Base-by-base conservation (phyloP, 2,329 filamentous ascomycete genomes). In the Mariannaea elegans region DNA sequence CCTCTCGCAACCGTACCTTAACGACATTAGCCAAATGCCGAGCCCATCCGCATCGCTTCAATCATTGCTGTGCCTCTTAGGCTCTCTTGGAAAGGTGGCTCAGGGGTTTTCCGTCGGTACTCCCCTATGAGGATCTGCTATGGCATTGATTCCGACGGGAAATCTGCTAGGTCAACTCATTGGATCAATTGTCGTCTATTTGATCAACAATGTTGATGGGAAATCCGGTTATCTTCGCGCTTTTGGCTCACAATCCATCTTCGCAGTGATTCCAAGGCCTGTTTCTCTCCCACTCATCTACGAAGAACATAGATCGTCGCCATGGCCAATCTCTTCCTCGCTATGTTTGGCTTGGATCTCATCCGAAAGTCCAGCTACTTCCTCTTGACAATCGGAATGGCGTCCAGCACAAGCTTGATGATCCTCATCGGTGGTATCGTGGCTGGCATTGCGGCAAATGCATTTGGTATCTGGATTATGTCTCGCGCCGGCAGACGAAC, bases 361-460 rank as follows among this genome's bases (percentile, higher is more conserved):
- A 65, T 83, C 0, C 75, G 77, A 0, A 77, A 75, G 36, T 73
- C 76, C 0, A 80, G 76, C 21, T 79, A 82, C 32, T 76, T 76
- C 19, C 32, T 76, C 3, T 67, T 71, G n/a, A 69, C 68, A 0
- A 62, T 76, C 13, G 75, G 75, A 0, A 70, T 77, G 65, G 55
- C 54, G 1, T 67, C 73, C 1, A 62, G 60, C 2, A 44, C 65
- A 1, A 76, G 74, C 8, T 68, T 84, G 4, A 68, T 84, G n/a
- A 75, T 84, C 39, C 71, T 82, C 9, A 78, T 82, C 18, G 59
- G 79, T 0, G 81, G 81, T 1, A 77, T 84, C 39, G 74, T 78
- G 0, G 68, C 81, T 2, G 81, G 81, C 2, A 67, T 84, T 8
- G 19, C 81, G 1, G 77, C 77, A 4, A 84, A 84, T 32, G 72